Conservation (phyloP, 1,139 yeast species). For the Debaryomyces robertsiae region DNA sequence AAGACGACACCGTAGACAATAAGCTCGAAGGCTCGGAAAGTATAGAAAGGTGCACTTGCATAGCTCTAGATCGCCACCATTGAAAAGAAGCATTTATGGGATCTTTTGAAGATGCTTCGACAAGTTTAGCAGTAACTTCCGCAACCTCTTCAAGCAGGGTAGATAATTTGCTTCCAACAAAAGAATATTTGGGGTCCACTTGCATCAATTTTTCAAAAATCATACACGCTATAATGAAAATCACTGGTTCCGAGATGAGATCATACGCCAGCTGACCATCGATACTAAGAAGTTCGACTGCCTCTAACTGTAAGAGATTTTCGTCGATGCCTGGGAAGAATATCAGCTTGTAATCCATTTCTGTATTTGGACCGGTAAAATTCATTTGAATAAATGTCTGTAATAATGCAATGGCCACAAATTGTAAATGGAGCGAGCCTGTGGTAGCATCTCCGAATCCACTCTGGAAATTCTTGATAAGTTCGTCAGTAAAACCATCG, state of each 20-base stretch:
- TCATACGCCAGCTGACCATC: conserved; percentile 70
- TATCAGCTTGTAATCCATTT: conserved; percentile 35
- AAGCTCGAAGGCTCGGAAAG: conserved; percentile 59
- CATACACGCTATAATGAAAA: conserved; percentile 49
- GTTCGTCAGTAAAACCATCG: conserved; percentile 21
- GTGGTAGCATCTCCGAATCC: conserved; percentile 16
- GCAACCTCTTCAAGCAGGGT: conserved; percentile 25
- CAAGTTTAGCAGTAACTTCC: conserved; percentile 20
- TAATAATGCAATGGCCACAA: conserved; percentile 57
- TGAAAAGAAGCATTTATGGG: conserved; percentile 48
- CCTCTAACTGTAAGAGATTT: conserved; percentile 31
- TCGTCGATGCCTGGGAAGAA: conserved; percentile 36
- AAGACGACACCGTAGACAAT: conserved; percentile 43
- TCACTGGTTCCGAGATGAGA: conserved; percentile 56
- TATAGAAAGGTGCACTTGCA: conserved; percentile 63
- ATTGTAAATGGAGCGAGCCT: conserved; percentile 30
- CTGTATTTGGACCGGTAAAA: conserved; percentile 78
- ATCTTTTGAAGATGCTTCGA: conserved; percentile 16
- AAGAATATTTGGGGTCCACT: conserved; percentile 30
- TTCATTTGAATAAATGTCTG: conserved; percentile 76
- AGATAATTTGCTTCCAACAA: conserved; percentile 22
- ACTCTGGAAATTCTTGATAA: conserved; percentile 16
- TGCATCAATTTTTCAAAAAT: conserved; percentile 53
- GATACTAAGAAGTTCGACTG: conserved; percentile 44
- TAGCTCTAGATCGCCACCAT: conserved; percentile 77